Evolutionary conservation across 176 grass and related monocot species (phyloP), one percentile per base, ranked within the genome.

Genomic region (Phyllostachys edulis): DNA sequence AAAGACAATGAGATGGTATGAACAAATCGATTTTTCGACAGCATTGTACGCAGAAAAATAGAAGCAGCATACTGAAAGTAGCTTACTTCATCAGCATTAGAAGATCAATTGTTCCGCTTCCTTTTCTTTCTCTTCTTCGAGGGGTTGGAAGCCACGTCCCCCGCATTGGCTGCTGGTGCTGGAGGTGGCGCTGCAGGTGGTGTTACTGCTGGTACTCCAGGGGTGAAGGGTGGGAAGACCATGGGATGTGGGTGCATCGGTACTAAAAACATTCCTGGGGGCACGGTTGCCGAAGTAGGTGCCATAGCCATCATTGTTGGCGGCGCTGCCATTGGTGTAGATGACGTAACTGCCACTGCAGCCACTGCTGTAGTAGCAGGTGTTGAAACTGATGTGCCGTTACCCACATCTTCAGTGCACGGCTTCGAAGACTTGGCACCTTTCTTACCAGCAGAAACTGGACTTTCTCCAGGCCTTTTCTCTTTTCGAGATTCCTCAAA

Each of bases 91-190:
- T 24, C 21, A 23, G 29, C 59, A 67, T 75, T 17, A 16, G 16
- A 60, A 73, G 67, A 75, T 88, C 67, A 91, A 40, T 60, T 88
- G 45, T 91, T 90, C 2, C 82, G 83, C 76, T 89, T 86, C 65
- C 90, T 94, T 76, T 89, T 94, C 90, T 91, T 94, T 71, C 87
- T 89, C 87, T 91, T 94, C 84, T 92, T 94, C 3, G 89, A 41
- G 47, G 88, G 74, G 40, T n/a, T 83, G 54, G 87, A 9, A 67
- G 42, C 11, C 2, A 13, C 23, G 8, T 46, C 70, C 9, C 45
- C 83, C 3, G 15, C 71, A 84, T 59, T 81, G 45, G 62, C 71
- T 62, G 52, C 24, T 63, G 87, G 59, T 41, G 85, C 87, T 75
- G 79, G 21, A 66, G 67, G 57, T 32, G 70, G 83, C 17, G 4